A percentile compares a stretch with the other conserved stretches of the same genome.
phyloP scores from a whole-genome alignment of 1,284 basidiomycete genomes.

The Bjerkandera adusta region DNA sequence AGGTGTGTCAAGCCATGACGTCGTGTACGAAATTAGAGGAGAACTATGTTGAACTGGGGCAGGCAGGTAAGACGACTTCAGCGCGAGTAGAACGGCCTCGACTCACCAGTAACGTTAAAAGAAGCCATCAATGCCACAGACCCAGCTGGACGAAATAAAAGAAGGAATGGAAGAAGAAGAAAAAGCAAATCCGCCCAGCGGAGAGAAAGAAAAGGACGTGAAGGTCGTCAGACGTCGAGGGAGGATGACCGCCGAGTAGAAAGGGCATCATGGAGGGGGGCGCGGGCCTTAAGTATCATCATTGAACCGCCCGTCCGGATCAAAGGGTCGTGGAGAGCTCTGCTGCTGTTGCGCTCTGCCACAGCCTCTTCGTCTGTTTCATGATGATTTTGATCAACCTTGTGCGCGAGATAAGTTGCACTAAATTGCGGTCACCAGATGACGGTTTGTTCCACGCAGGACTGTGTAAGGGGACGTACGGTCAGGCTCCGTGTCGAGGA shows the following conservation, averaged over 20 bases:
- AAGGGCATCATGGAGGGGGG: not conserved
- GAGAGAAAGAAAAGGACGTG: slow-evolving; percentile 19
- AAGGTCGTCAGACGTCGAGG: slow-evolving; percentile 11
- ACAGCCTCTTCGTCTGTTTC: slow-evolving; percentile 11
- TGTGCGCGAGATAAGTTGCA: too few species aligned
- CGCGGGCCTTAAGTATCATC: slow-evolving; percentile 7
- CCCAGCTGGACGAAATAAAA: slow-evolving; percentile 14
- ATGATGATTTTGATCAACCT: too few species aligned
- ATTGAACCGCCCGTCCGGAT: slow-evolving; percentile 7
- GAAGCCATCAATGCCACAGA: slow-evolving; percentile 31
- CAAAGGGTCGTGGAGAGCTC: slow-evolving; percentile 2
- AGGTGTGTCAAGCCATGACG: slow-evolving; percentile 29
- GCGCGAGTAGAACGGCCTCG: slow-evolving; percentile 1
- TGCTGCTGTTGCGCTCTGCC: not conserved
- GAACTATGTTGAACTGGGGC: slow-evolving; percentile 32
- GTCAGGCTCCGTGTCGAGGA: too few species aligned
- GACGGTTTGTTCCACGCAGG: too few species aligned
- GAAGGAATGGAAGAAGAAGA: slow-evolving; percentile 17
- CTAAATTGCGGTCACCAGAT: too few species aligned
- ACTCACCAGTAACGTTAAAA: slow-evolving; percentile 33
- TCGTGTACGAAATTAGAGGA: slow-evolving; percentile 28
- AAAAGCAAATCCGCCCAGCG: slow-evolving; percentile 26
- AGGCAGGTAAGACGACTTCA: not conserved
- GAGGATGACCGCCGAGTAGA: slow-evolving; percentile 7
- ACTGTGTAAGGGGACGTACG: too few species aligned